These are phyloP conservation scores for Tulasnella sp. DNA, from an alignment of 768 basidiomycete species.

Conservation along the genomic window DNA sequence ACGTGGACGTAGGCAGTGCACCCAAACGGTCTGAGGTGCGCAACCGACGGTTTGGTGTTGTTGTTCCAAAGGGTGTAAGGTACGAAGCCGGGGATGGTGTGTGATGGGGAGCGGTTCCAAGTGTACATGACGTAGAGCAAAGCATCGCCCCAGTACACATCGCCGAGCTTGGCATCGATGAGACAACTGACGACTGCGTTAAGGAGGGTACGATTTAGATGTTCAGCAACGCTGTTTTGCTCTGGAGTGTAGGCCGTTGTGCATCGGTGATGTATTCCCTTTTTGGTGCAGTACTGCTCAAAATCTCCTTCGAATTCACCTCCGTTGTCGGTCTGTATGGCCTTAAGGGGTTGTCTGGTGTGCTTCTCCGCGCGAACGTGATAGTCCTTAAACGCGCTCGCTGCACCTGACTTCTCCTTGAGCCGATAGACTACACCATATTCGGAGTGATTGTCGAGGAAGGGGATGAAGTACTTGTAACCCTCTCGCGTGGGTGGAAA, in stretches of 20 bases:
- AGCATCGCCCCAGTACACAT: not conserved
- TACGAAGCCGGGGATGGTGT: not conserved
- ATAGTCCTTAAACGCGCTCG: not conserved
- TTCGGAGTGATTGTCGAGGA: not conserved
- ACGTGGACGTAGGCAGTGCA: not conserved
- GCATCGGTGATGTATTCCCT: not conserved
- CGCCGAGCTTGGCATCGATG: not conserved
- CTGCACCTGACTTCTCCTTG: not conserved
- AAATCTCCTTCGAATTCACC: not conserved
- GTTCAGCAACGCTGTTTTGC: constrained; percentile 15
- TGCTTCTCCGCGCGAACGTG: not conserved
- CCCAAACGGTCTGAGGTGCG: not conserved
- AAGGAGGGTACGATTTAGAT: not conserved
- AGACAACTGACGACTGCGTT: not conserved
- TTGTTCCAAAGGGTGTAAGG: not conserved
- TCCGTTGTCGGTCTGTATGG: not conserved
- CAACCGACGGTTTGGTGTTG: not conserved
- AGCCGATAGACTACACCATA: constrained; percentile 2
- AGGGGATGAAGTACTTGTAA: not conserved
- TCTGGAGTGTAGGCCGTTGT: not conserved
- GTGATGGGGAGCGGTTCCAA: not conserved
- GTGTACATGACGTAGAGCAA: not conserved
- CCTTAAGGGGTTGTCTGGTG: not conserved
- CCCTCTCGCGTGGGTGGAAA: not conserved
- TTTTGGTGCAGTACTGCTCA: not conserved